phyloP scores from a whole-genome alignment of 768 basidiomycete species.

The Tylopilus rubrobrunneus region DNA sequence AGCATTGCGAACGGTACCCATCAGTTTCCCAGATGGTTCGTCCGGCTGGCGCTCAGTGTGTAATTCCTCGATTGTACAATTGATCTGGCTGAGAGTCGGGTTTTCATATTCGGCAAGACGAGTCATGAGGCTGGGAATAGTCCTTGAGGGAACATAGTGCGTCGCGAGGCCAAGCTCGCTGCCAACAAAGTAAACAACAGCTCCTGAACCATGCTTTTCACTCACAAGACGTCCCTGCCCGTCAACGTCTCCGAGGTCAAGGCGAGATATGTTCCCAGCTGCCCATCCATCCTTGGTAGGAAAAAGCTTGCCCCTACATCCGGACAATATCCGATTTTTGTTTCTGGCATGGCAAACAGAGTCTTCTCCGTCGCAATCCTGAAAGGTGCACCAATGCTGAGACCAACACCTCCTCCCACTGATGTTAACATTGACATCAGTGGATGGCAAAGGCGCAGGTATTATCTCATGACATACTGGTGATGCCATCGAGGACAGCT shows the following conservation, averaged over 20 bases:
- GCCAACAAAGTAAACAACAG: conserved; percentile 13
- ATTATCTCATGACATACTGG: conserved; percentile 54
- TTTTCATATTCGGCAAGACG: conserved; percentile 49
- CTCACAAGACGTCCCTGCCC: conserved; percentile 87
- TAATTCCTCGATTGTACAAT: conserved; percentile 67
- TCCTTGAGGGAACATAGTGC: conserved; percentile 80
- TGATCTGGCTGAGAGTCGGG: conserved; percentile 45
- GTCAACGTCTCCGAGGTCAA: conserved; percentile 69
- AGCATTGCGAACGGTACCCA: conserved; percentile 64
- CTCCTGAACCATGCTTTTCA: conserved; percentile 13
- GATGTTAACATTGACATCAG: conserved; percentile 5
- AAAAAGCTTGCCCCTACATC: conserved; percentile 94
- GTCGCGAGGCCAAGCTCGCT: conserved; percentile 94
- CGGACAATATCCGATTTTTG: conserved; percentile 84
- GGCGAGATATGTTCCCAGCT: conserved; percentile 91
- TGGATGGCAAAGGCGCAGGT: background rate
- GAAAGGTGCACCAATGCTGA: conserved; percentile 80
- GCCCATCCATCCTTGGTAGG: conserved; percentile 84
- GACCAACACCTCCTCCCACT: conserved; percentile 97
- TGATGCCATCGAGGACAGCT: conserved; percentile 84
- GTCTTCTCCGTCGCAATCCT: conserved; percentile 94
- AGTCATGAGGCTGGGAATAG: conserved; percentile 67
- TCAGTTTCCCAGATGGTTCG: conserved; percentile 51
- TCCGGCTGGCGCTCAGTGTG: conserved; percentile 53
- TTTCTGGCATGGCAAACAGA: conserved; percentile 94